phyloP scores from a whole-genome alignment of 2,329 filamentous ascomycete genomes.

The Erysiphe neolycopersici region DNA sequence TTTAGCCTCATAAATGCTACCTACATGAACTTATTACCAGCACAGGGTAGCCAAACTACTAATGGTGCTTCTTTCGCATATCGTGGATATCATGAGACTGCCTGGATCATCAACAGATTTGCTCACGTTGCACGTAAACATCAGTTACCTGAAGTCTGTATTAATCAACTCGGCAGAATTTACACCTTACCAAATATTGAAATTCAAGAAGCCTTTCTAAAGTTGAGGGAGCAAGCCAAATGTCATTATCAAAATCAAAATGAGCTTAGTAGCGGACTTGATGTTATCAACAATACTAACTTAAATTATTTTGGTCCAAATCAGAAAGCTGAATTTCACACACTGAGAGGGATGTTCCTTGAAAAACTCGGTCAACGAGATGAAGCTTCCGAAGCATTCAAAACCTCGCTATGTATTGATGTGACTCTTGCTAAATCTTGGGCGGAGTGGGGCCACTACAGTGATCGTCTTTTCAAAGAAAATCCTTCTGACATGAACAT shows the following conservation, averaged over 20 bases:
- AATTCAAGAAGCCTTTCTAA: conserved; percentile 96
- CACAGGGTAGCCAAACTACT: conserved; percentile 29
- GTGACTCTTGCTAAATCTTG: conserved; percentile 89
- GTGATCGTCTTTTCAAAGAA: conserved; percentile 85
- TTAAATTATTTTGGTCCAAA: conserved; percentile 90
- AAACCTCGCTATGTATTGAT: conserved; percentile 85
- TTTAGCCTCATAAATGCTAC: conserved; percentile 92
- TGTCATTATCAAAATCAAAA: conserved; percentile 93
- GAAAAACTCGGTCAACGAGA: conserved; percentile 77
- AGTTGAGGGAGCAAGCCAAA: conserved; percentile 93
- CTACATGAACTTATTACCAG: conserved; percentile 60
- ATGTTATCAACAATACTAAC: conserved; percentile 99
- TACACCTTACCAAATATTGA: conserved; percentile 98
- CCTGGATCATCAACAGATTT: conserved; percentile 98
- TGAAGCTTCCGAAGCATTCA: conserved; percentile 82
- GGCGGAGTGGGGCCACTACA: conserved; percentile 98
- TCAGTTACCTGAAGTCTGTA: conserved; percentile 87
- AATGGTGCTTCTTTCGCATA: conserved; percentile 89
- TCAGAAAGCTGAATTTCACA: conserved; percentile 98
- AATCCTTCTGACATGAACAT: conserved; percentile 58
- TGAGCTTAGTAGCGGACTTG: conserved; percentile 73
- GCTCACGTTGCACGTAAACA: conserved; percentile 95
- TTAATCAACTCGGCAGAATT: conserved; percentile 86
- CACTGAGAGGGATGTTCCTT: conserved; percentile 96
- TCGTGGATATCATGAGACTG: conserved; percentile 90